Percentiles rank a stretch among this genome's conserved stretches.
These are phyloP conservation scores for Metarhizium robertsii DNA, from an alignment of 2,329 filamentous ascomycete species.

Conservation along the genomic window DNA sequence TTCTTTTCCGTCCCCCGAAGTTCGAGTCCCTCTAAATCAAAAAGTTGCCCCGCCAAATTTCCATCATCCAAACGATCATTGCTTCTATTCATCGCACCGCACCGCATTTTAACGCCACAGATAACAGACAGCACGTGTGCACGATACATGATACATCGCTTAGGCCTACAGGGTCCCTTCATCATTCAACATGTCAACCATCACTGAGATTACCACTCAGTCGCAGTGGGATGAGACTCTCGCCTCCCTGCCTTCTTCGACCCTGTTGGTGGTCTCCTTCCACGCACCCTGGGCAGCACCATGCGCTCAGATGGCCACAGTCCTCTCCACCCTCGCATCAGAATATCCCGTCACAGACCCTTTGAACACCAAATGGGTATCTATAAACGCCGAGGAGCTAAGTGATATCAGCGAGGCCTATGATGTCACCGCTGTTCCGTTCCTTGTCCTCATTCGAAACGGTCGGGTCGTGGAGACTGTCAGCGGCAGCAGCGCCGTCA, in stretches of 20 bases:
- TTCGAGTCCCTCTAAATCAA: conserved; percentile 5
- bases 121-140: neutral
- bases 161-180: neutral
- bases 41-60: conserved; percentile 11
- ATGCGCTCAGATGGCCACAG: conserved; percentile 85
- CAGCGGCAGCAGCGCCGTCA: conserved; percentile 79
- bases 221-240: conserved; percentile 63
- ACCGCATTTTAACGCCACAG: neutral
- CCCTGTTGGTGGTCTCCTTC: conserved; percentile 83
- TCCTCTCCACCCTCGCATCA: conserved; percentile 75
- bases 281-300: conserved; percentile 95
- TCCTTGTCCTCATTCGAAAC: conserved; percentile 72
- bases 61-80: conserved; percentile 3
- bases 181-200: conserved; percentile 53
- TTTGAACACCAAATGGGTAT: conserved; percentile 68
- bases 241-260: conserved; percentile 54
- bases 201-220: conserved; percentile 68
- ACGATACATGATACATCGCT: neutral
- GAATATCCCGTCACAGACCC: conserved; percentile 67
- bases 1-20: conserved; percentile 2
- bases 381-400: conserved; percentile 89
- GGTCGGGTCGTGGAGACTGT: conserved; percentile 73
- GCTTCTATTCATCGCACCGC: conserved; percentile 1
- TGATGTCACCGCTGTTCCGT: conserved; percentile 90
- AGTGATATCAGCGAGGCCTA: conserved; percentile 87